Evolutionary conservation across 306 rosid species (phyloP).

Genomic region (Calophaca sinica): DNA sequence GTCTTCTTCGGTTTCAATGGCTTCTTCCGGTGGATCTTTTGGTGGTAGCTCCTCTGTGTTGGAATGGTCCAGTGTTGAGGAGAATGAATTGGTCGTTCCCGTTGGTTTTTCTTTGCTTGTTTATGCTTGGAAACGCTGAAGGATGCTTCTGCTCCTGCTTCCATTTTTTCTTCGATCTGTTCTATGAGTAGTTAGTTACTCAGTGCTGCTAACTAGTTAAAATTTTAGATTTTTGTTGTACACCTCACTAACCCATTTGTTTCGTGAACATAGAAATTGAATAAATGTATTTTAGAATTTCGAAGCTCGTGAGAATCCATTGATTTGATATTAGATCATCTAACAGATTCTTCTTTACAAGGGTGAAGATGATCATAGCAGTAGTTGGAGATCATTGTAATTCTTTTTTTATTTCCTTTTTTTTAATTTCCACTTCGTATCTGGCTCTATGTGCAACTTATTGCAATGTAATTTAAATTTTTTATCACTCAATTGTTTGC

Average conservation of each 20-base stretch:
- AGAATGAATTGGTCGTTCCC: constrained; percentile 74
- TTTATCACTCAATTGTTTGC: constrained; percentile 25
- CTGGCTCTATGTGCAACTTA: constrained; percentile 23
- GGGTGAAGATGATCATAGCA: constrained; percentile 8
- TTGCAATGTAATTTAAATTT: constrained; percentile 33
- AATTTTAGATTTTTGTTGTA: not conserved
- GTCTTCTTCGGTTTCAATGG: constrained; percentile 75
- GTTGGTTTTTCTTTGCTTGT: constrained; percentile 79
- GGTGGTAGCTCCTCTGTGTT: constrained; percentile 73
- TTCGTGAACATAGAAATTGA: constrained; percentile 55
- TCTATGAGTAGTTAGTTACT: constrained; percentile 12
- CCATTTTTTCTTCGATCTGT: not conserved
- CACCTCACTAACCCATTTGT: constrained; percentile 62
- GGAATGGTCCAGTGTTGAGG: constrained; percentile 93
- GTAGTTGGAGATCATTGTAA: constrained; percentile 13
- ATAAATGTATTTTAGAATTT: constrained; percentile 42
- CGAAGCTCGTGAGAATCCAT: constrained; percentile 34
- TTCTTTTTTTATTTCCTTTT: not conserved
- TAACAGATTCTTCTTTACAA: constrained; percentile 34
- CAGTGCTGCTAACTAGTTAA: too few species aligned
- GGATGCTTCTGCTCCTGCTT: not conserved
- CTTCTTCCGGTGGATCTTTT: constrained; percentile 79
- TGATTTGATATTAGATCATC: constrained; percentile 39
- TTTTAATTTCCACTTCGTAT: not conserved
- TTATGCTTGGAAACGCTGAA: constrained; percentile 83